phyloP scores from a whole-genome alignment of 2,329 filamentous ascomycete species.

The Xylariaceae sp. region DNA sequence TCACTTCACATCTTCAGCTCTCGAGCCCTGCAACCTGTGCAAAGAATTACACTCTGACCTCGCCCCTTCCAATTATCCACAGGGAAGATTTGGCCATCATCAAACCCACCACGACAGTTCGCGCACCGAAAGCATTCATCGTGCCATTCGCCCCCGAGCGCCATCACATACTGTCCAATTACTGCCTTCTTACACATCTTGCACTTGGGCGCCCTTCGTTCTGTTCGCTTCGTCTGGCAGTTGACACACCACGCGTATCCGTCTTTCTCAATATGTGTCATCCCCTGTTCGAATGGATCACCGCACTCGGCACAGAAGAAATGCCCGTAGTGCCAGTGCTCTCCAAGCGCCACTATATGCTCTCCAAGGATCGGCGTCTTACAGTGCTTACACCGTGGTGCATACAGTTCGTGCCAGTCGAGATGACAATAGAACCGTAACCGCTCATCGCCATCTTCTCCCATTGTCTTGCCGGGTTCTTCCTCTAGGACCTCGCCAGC shows the following conservation, averaged over 20 bases:
- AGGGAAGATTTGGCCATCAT: constrained; percentile 63
- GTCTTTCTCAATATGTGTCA: constrained; percentile 84
- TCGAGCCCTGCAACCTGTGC: constrained; percentile 55
- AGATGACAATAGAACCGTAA: constrained; percentile 93
- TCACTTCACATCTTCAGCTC: constrained; percentile 50
- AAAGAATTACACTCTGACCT: constrained; percentile 51
- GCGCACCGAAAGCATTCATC: constrained; percentile 83
- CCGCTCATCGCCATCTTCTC: constrained; percentile 68
- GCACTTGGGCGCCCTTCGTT: constrained; percentile 84
- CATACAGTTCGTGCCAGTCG: constrained; percentile 96
- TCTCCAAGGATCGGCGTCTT: constrained; percentile 95
- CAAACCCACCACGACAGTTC: constrained; percentile 55
- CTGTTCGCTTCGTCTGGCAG: constrained; percentile 89
- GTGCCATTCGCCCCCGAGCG: constrained; percentile 91
- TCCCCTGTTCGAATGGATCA: constrained; percentile 77
- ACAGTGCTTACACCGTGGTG: constrained; percentile 91
- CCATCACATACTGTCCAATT: constrained; percentile 83
- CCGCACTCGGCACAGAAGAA: constrained; percentile 99
- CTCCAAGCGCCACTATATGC: constrained; percentile 86
- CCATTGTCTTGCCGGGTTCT: constrained; percentile 57
- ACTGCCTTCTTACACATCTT: constrained; percentile 79
- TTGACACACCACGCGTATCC: constrained; percentile 95
- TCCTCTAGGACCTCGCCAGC: constrained; percentile 58
- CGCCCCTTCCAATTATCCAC: constrained; percentile 39
- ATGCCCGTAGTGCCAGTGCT: constrained; percentile 96